Conservation (phyloP, 371 early-diverging fungal genomes). For the Dinochytrium kinnereticum region DNA sequence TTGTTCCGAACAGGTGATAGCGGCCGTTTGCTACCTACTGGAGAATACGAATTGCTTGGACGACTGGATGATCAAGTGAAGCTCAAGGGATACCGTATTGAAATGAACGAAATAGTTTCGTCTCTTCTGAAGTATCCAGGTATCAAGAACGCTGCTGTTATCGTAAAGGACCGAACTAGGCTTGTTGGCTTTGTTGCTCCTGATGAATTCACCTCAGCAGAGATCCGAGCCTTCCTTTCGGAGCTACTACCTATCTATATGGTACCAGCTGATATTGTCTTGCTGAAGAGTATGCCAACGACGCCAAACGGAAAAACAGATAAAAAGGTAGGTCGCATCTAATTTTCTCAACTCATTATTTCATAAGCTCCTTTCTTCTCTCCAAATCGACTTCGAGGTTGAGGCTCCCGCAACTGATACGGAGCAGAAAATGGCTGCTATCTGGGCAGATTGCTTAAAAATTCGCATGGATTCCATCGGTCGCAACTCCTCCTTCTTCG, state of each 20-base stretch:
- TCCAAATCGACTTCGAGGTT: neutral
- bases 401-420: neutral
- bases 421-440: conserved; percentile 5
- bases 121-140: conserved; percentile 11
- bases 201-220: conserved; percentile 7
- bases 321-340: conserved; percentile 5
- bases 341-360: neutral
- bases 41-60: conserved; percentile 44
- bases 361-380: neutral
- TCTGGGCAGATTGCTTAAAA: conserved; percentile 2
- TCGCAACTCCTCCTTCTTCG: conserved; percentile 31
- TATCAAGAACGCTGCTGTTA: conserved; percentile 22
- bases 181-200: conserved; percentile 39
- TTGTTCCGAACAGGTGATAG: conserved; percentile 38
- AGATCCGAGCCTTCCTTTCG: conserved; percentile 10
- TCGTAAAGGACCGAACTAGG: conserved; percentile 19
- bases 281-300: conserved; percentile 23
- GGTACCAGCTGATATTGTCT: conserved; percentile 24
- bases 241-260: conserved; percentile 32
- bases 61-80: conserved; percentile 54
- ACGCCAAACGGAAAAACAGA: conserved; percentile 29
- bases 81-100: conserved; percentile 55
- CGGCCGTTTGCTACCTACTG: conserved; percentile 44
- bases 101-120: conserved; percentile 47
- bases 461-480: conserved; percentile 9